phyloP scores from a whole-genome alignment of 1,139 yeast species.

The Nakaseomyces kungkrabaensis region DNA sequence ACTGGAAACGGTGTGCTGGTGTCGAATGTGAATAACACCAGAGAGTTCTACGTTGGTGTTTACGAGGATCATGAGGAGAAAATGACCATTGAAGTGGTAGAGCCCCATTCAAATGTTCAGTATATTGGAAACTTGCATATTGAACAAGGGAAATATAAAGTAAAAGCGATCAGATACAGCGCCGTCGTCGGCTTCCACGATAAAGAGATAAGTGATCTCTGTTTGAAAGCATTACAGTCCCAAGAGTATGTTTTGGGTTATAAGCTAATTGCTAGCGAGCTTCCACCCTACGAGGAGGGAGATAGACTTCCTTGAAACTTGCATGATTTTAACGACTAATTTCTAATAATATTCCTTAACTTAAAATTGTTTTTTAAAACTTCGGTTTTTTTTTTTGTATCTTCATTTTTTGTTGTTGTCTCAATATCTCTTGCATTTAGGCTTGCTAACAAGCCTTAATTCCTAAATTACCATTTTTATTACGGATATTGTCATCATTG shows the following conservation, averaged over 20 bases:
- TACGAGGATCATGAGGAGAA: slow-evolving; percentile 25
- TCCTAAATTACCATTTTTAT: too few species aligned
- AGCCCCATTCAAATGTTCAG: slow-evolving; percentile 3
- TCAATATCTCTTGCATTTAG: neutral
- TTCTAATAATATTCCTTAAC: neutral
- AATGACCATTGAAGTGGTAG: slow-evolving; percentile 12
- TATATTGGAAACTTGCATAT: slow-evolving; percentile 1
- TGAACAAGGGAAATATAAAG: slow-evolving; percentile 5
- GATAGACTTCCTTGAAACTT: neutral
- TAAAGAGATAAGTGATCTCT: slow-evolving; percentile 21
- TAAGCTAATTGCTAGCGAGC: slow-evolving; percentile 16
- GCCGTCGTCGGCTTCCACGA: slow-evolving; percentile 28
- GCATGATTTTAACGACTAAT: neutral
- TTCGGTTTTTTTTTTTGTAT: neutral
- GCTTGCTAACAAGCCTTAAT: neutral
- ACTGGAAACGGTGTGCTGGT: slow-evolving; percentile 5
- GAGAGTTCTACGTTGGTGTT: slow-evolving; percentile 30
- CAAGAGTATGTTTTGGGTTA: slow-evolving; percentile 26
- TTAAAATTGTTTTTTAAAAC: neutral
- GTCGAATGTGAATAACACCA: slow-evolving; percentile 15
- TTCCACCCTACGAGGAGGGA: slow-evolving; percentile 18
- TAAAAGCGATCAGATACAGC: slow-evolving; percentile 19
- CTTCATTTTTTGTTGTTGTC: neutral
- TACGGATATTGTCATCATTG: too few species aligned
- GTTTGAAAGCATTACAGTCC: slow-evolving; percentile 17